Percentiles rank a stretch among this genome's conserved stretches.
These are phyloP conservation scores for Ramaria sp. DNA, from an alignment of 768 basidiomycete species.

Conservation along the genomic window DNA sequence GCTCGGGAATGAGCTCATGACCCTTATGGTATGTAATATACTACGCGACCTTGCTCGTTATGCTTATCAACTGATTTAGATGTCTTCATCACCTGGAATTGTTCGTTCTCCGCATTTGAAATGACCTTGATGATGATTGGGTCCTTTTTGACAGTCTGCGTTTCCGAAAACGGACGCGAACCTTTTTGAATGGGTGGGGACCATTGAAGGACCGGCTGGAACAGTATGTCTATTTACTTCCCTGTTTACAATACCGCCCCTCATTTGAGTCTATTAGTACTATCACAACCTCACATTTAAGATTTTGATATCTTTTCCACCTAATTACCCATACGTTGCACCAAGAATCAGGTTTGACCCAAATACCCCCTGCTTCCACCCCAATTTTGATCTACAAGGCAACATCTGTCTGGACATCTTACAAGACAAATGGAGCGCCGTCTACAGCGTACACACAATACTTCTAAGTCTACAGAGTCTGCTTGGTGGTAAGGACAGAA, in stretches of 20 bases:
- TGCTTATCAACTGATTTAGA: conserved; percentile 30
- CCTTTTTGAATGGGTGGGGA: conserved; percentile 84
- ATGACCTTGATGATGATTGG: neutral
- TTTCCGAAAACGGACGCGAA: conserved; percentile 83
- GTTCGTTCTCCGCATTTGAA: conserved; percentile 32
- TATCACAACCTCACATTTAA: conserved; percentile 75
- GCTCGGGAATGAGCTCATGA: conserved; percentile 78
- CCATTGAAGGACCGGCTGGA: conserved; percentile 70
- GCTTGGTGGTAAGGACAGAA: conserved; percentile 57
- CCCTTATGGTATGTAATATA: conserved; percentile 56
- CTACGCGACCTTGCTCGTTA: neutral
- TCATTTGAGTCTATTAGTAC: conserved; percentile 33
- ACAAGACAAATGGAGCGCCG: conserved; percentile 89
- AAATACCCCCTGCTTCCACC: conserved; percentile 75
- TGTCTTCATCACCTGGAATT: conserved; percentile 83
- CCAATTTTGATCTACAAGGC: conserved; percentile 69
- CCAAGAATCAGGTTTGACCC: conserved; percentile 75
- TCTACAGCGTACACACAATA: conserved; percentile 86
- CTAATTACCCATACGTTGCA: conserved; percentile 81
- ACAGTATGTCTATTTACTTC: conserved; percentile 39
- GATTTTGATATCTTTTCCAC: conserved; percentile 74
- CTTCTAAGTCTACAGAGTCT: conserved; percentile 80
- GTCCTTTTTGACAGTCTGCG: conserved; percentile 47
- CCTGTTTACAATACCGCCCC: conserved; percentile 3
- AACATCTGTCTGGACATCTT: conserved; percentile 83